Evolutionary conservation across 2,329 filamentous ascomycete genomes (phyloP), one percentile per base, ranked within the genome.

Genomic region (Talaromyces rugulosus): DNA sequence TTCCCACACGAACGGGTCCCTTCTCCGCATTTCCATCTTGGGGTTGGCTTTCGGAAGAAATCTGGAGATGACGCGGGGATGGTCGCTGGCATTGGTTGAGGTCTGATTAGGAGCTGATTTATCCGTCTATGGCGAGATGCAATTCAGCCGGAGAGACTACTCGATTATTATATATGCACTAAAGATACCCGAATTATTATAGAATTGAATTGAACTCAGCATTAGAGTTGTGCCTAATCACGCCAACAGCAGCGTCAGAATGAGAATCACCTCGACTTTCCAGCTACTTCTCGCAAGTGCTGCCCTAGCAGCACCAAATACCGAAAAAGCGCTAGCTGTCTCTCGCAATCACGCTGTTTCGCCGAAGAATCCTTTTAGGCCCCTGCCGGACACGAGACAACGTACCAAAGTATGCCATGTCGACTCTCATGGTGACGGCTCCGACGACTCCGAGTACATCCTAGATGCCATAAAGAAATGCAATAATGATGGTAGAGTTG

Each of bases 401-500:
- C 66, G 73, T 18, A 66, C 56, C 31, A 72, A 67, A 51, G 70
- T 69, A 33, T 75, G 73, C 59, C 64, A 72, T 58, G 72, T 74
- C 18, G 61, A 64, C 12, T 67, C 59, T 54, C 55, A 72, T 44
- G 72, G 69, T 5, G 56, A 73, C 54, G 72, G 72, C 3, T 60
- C 52, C 8, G 83, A 85, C 56, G 83, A 85, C 65, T 81, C 81
- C 47, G 63, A 74, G 28, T 72, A 81, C 60, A 83, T 89, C 56
- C 66, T 88, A 8, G 71, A 77, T 1, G 85, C 86, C 0, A 73
- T 88, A 60, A 75, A 85, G 52, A 68, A 79, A 62, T 89, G 87
- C 73, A 89, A 89, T 67, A 75, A 85, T 63, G 86, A 86, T 11
- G 87, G 87, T 7, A 84, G 83, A 12, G 82, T 88, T 5, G 77